Conservation (phyloP, 192 early-diverging fungal genomes). For the Coemansia sp. region DNA sequence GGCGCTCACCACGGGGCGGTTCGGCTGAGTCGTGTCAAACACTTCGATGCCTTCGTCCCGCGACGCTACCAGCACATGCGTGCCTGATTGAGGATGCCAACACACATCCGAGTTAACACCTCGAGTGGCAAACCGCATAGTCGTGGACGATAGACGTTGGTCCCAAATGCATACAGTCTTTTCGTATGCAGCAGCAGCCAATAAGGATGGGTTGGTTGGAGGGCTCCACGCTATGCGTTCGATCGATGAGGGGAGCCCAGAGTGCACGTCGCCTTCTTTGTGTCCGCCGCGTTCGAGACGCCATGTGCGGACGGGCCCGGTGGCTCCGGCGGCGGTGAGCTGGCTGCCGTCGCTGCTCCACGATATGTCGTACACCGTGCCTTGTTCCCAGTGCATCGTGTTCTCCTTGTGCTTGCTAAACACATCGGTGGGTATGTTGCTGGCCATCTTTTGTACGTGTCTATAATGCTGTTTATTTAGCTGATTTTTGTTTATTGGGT, state of each 20-base stretch:
- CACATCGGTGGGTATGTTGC: not conserved
- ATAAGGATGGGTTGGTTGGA: constrained; percentile 8
- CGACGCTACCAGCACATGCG: constrained; percentile 23
- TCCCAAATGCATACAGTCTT: constrained; percentile 43
- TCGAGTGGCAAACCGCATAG: constrained; percentile 13
- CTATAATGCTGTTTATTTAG: too few relatives aligned
- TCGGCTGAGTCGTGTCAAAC: constrained; percentile 29
- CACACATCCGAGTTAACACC: constrained; percentile 27
- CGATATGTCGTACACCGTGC: constrained; percentile 37
- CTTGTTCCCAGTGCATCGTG: constrained; percentile 48
- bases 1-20: constrained; percentile 22
- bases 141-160: constrained; percentile 10
- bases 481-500: too few relatives aligned
- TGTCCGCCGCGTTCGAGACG: constrained; percentile 45
- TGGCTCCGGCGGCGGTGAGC: constrained; percentile 38
- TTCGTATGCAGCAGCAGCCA: constrained; percentile 43
- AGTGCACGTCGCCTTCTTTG: constrained; percentile 51
- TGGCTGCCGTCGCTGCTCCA: constrained; percentile 53
- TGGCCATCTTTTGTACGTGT: too few relatives aligned
- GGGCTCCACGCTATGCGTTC: constrained; percentile 47
- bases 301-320: constrained; percentile 40
- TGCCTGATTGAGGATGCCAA: constrained; percentile 37
- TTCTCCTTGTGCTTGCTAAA: constrained; percentile 29
- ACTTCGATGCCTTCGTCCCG: constrained; percentile 39
- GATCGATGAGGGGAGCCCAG: constrained; percentile 23